Evolutionary conservation across 169 alveolate genomes (phyloP).

Genomic region (Plasmodium ovale): DNA sequence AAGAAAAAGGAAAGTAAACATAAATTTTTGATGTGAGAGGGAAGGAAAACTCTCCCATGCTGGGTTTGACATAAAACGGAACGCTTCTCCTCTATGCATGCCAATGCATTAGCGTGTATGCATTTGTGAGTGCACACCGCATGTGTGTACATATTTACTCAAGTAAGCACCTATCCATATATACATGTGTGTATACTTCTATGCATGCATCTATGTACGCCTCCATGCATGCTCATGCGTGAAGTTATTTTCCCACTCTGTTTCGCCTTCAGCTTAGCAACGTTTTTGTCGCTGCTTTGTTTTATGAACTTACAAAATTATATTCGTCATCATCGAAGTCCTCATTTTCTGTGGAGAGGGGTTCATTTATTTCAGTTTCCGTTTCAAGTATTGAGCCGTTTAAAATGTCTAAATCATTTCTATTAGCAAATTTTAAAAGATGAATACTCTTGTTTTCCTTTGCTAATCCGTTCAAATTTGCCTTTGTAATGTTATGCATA

Average conservation of each 20-base stretch:
- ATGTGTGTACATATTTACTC: no score
- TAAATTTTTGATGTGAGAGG: no score
- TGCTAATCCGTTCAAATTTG: slow-evolving; percentile 12
- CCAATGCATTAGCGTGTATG: no score
- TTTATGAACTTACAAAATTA: slow-evolving; percentile 36
- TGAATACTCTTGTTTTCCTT: slow-evolving; percentile 29
- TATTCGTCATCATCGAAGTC: slow-evolving; percentile 62
- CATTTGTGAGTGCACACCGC: no score
- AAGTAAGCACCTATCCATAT: no score
- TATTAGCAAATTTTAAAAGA: slow-evolving; percentile 25
- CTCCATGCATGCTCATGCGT: no score
- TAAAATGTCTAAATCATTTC: slow-evolving; percentile 14
- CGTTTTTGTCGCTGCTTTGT: not conserved
- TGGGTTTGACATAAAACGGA: no score
- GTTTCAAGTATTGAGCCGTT: slow-evolving; percentile 36
- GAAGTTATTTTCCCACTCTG: not conserved
- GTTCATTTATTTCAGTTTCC: slow-evolving; percentile 49
- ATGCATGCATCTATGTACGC: no score
- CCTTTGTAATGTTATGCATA: slow-evolving; percentile 18
- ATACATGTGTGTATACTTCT: no score
- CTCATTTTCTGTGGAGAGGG: slow-evolving; percentile 22
- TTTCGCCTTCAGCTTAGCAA: not conserved
- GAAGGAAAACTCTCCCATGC: no score
- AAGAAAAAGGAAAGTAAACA: slow-evolving; percentile 5
- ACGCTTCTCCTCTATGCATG: no score